Evolutionary conservation across 1,139 yeast species (phyloP).

Genomic region (Suhomyces maxii): DNA sequence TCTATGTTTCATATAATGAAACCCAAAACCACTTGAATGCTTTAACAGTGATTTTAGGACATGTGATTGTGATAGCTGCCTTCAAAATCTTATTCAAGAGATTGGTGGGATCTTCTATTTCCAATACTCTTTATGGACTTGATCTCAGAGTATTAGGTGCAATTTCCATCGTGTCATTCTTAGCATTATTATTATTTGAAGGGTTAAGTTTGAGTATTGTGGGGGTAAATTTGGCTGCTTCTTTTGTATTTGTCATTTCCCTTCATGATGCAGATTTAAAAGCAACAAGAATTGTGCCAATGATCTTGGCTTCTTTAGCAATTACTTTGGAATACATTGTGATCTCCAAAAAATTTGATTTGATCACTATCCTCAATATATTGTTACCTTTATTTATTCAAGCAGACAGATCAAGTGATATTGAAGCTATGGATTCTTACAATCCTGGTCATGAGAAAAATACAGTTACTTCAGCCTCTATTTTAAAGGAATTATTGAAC

Average conservation of each 20-base stretch:
- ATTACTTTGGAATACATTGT: constrained; percentile 25
- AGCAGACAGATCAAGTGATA: constrained; percentile 15
- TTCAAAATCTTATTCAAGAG: constrained; percentile 18
- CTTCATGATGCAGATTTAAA: constrained; percentile 25
- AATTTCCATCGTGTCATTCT: constrained; percentile 1
- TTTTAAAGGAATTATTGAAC: constrained; percentile 42
- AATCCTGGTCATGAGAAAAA: constrained; percentile 1
- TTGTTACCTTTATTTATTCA: constrained; percentile 21
- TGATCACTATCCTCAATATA: constrained; percentile 14
- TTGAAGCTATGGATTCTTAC: constrained; percentile 3
- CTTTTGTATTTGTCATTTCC: constrained; percentile 26
- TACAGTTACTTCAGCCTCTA: constrained; percentile 13
- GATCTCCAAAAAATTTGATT: constrained; percentile 12
- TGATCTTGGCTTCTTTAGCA: constrained; percentile 21
- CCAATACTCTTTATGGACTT: constrained; percentile 9
- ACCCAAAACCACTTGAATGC: constrained; percentile 10
- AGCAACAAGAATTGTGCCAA: constrained; percentile 18
- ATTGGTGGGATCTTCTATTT: constrained; percentile 11
- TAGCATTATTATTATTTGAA: constrained; percentile 3
- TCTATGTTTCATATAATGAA: constrained; percentile 15
- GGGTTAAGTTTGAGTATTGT: constrained; percentile 22
- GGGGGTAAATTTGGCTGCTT: constrained; percentile 26
- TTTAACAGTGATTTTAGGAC: constrained; percentile 18
- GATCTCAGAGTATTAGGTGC: constrained; percentile 6
- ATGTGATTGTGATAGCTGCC: constrained; percentile 18